Evolutionary conservation across 495 filamentous ascomycete species (phyloP), one percentile per base, ranked within the genome.

Genomic region (Neurospora intermedia): DNA sequence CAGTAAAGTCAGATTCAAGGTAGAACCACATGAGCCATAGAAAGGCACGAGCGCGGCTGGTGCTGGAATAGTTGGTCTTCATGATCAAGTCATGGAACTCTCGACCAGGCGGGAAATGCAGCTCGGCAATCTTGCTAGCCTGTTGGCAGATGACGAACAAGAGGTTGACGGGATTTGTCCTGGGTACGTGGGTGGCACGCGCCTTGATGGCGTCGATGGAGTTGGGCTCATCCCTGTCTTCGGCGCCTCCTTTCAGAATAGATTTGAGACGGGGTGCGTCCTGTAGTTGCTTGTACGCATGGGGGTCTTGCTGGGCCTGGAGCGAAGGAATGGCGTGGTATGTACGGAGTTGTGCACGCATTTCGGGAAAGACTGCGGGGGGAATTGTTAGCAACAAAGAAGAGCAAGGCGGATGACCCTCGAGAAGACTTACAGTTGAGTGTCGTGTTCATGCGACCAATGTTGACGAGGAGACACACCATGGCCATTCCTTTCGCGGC

Each of bases 1-100:
- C 85, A 6, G 90, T 90, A 78, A 97, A 98, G 79, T 98, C 92
- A 70, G 94, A 95, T 82, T 99, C 96, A n/a, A 98, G 85, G 81
- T 99, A 98, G 85, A 93, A 97, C 96, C 96, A 99, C 90, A 99
- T 97, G 74, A 99, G 81, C 96, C 96, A 99, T 18, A 99, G 83
- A 78, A 99, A 99, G 2, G 94, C 95, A 70, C 83, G 91, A 1
- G 96, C 96, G 72, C 96, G 88, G 77, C 91, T 95, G 77, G 86
- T 83, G 79, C 94, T 97, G 71, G 91, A 94, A 38, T 94, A 85
- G 27, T 91, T 91, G 4, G 89, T 89, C 76, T 93, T 88, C 94
- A 98, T 98, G 74, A 99, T 91, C 4, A 99, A 87, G 77, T 99
- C 96, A 79, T 97, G 97, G 81, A 99, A 99, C 82, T 99, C 96